Conservation (phyloP, 768 basidiomycete species). For the Russula emetica region DNA sequence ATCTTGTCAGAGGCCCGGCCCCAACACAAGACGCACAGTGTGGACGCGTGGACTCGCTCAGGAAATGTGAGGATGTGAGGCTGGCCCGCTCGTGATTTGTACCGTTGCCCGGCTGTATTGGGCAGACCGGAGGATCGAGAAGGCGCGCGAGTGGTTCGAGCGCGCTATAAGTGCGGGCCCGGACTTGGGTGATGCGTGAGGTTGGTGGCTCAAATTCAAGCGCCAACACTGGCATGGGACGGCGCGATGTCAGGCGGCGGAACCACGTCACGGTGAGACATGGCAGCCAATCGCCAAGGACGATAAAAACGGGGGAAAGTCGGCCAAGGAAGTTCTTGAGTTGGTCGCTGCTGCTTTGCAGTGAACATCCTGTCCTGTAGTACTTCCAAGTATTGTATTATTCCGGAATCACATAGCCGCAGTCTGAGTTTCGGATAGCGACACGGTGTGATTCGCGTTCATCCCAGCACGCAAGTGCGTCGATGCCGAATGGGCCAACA, state of each 20-base stretch:
- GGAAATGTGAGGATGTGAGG: constrained; percentile 85
- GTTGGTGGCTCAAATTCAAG: constrained; percentile 97
- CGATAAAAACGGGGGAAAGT: constrained; percentile 63
- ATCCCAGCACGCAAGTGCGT: too few species aligned
- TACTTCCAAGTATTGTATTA: too few species aligned
- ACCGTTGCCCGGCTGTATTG: constrained; percentile 92
- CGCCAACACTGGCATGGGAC: constrained; percentile 86
- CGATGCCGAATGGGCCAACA: too few species aligned
- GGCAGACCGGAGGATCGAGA: constrained; percentile 92
- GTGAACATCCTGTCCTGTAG: too few species aligned
- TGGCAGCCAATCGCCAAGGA: constrained; percentile 91
- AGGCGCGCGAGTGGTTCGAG: constrained; percentile 91
- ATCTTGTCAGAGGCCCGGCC: constrained; percentile 91
- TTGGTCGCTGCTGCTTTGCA: constrained; percentile 51
- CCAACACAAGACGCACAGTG: constrained; percentile 78
- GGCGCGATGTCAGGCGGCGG: too few species aligned
- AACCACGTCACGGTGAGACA: constrained; percentile 69
- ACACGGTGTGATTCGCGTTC: too few species aligned
- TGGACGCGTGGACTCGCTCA: constrained; percentile 94
- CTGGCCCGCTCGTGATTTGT: constrained; percentile 82
- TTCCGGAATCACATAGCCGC: too few species aligned
- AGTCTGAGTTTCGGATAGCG: too few species aligned
- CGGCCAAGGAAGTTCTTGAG: constrained; percentile 61
- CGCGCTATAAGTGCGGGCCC: constrained; percentile 62
- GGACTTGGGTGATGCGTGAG: constrained; percentile 90